Percentiles rank a stretch among this genome's conserved stretches.
Evolutionary conservation across 78 protist genomes (phyloP).

Genomic region (Bodo saltans): DNA sequence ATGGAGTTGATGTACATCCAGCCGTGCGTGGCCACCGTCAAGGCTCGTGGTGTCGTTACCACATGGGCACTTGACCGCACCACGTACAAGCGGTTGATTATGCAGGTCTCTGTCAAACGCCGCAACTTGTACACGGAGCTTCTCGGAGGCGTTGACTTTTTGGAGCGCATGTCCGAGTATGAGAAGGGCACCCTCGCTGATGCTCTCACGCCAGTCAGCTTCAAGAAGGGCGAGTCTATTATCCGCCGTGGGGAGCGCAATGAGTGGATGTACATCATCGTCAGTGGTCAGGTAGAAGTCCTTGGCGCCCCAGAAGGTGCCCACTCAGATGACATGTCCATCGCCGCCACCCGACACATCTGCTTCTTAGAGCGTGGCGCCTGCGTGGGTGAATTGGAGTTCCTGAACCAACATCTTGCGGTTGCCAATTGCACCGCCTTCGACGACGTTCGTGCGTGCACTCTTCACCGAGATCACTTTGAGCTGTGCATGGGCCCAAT

Average conservation of each 20-base stretch:
- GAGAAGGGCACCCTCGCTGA: not conserved
- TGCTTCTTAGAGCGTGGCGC: not conserved
- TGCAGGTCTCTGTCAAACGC: not conserved
- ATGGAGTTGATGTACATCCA: constrained; percentile 11
- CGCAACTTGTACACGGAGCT: not conserved
- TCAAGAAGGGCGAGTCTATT: not conserved
- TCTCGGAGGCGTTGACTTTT: not conserved
- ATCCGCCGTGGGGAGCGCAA: not conserved
- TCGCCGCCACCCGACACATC: not conserved
- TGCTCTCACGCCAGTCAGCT: not conserved
- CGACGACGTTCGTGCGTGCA: not conserved
- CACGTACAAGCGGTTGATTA: not conserved
- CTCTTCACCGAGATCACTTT: constrained; percentile 17
- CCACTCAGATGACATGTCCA: too few species aligned
- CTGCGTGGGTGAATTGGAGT: constrained; percentile 19
- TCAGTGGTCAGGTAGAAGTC: not conserved
- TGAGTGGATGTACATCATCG: constrained; percentile 15
- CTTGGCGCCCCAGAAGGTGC: not conserved
- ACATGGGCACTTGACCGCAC: not conserved
- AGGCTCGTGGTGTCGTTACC: not conserved
- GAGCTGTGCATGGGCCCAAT: constrained; percentile 14
- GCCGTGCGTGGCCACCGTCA: constrained; percentile 15
- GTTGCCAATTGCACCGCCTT: not conserved
- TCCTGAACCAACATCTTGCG: constrained; percentile 21
- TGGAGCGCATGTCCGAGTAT: not conserved